Evolutionary conservation across 139 green algal genomes (phyloP), one percentile per base, ranked within the genome.

Genomic region (Diplosphaera chodatii): DNA sequence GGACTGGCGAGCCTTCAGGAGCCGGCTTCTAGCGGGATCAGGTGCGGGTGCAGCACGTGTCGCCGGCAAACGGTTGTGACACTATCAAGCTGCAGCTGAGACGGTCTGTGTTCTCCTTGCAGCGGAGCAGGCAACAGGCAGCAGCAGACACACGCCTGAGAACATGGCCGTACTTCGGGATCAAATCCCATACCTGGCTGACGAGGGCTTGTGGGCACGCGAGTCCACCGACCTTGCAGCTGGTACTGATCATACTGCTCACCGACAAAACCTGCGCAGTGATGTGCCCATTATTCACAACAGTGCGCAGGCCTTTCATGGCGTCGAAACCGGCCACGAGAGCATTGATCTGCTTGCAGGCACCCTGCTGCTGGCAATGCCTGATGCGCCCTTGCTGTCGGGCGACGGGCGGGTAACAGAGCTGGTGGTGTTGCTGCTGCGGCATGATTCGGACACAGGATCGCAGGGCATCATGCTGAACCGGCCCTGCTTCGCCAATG

Each of bases 391-490:
- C 13, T n/a, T 59, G 10, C 3, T 59, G 8, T 59, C 81, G 10
- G 28, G 65, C 8, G 64, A 75, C 55, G 56, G 77, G 32, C 22
- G 64, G 23, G n/a, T 82, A 32, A 85, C 78, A 75, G 76, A 91
- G 81, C 55, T 73, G 22, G 87, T 92, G 1, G 70, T 90, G 0
- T 68, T 92, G 23, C 55, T 92, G 23, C 68, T 86, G 29, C 67
- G 79, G 56, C 80, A 91, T 56, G 71, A 59, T 18, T 13, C 55
- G n/a, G 13, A 64, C 0, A 25, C 69, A n/a, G 86, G 87, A 41
- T 79, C 59, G 28, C 64, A 88, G 33, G 87, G 84, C 0, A 66
- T 92, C 4, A 83, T 92, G 22, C 71, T 92, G 25, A 92, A 92
- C 75, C 68, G 84, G 0, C 87, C 87, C 29, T 85, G 76, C 21